Conservation (phyloP, 768 basidiomycete species). For the Pleurotus salmoneostramineus region DNA sequence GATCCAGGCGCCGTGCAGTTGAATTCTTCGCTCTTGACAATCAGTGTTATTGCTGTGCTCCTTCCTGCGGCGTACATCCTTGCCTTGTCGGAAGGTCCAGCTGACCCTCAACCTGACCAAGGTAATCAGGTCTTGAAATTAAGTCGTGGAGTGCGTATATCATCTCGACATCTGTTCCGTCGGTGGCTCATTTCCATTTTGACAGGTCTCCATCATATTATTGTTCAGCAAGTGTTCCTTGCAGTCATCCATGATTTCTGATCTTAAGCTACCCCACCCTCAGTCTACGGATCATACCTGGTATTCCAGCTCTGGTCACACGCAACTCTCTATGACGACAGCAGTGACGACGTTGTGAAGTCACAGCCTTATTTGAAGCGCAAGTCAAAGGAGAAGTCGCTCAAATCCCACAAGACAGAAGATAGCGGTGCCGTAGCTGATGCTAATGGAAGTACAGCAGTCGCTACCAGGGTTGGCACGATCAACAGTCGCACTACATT, state of each 20-base stretch:
- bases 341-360: conserved; percentile 28
- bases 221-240: conserved; percentile 54
- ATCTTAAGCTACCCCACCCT: not conserved
- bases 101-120: conserved; percentile 26
- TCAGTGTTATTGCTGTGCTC: conserved; percentile 78
- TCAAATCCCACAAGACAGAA: conserved; percentile 19
- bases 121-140: conserved; percentile 51
- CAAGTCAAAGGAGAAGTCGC: conserved; percentile 17
- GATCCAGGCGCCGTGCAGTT: conserved; percentile 54
- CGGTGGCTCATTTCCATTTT: not conserved
- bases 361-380: conserved; percentile 28
- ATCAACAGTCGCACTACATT: not conserved
- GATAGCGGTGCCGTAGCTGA: not conserved
- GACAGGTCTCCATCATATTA: conserved; percentile 70
- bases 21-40: conserved; percentile 70
- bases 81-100: conserved; percentile 18
- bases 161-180: not conserved
- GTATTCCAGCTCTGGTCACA: conserved; percentile 81
- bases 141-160: conserved; percentile 64
- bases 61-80: conserved; percentile 77
- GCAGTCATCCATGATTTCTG: not conserved
- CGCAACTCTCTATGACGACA: conserved; percentile 59
- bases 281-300: conserved; percentile 70
- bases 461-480: not conserved
- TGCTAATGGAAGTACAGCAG: not conserved